phyloP scores from a whole-genome alignment of 345 rosid species.

The thale cress (Arabidopsis thaliana) region TAIR10.1 NC_003074.8:7673001-7673500 shows the following conservation, averaged over 20 bases:
- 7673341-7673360: constrained; percentile 32
- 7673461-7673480: constrained; percentile 70
- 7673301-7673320: constrained; percentile 26
- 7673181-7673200: background rate
- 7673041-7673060: background rate
- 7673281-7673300: constrained; percentile 36
- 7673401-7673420: constrained; percentile 40
- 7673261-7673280: constrained; percentile 34
- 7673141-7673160: background rate
- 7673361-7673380: constrained; percentile 22
- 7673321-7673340: constrained; percentile 20
- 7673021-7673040: background rate
- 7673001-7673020: background rate
- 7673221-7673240: constrained; percentile 19
- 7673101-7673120: background rate
- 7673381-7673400: constrained; percentile 34
- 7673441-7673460: constrained; percentile 79
- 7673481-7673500: constrained; percentile 57
- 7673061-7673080: background rate
- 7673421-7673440: constrained; percentile 64
- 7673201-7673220: background rate
- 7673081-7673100: background rate
- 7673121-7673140: background rate
- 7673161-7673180: too few species aligned
- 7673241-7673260: constrained; percentile 30